Percentiles rank a stretch among this genome's conserved stretches.
These are phyloP conservation scores for Fusarium palustre DNA, from an alignment of 2,329 filamentous ascomycete species.

Conservation along the genomic window DNA sequence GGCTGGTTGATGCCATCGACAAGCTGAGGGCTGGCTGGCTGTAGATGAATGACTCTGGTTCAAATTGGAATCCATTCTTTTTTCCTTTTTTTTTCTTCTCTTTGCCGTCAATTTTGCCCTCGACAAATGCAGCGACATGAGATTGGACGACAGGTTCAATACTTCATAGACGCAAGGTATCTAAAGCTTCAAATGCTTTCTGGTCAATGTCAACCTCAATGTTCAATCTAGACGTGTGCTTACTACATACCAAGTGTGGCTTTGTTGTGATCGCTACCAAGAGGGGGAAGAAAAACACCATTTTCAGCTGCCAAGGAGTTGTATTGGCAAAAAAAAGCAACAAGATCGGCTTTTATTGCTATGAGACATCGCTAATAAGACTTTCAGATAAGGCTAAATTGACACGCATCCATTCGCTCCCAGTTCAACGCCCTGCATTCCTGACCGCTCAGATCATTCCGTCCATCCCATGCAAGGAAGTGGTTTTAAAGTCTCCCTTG, in stretches of 20 bases:
- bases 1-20: neutral
- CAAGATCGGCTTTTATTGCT: neutral
- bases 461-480: neutral
- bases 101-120: neutral
- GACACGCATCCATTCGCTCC: neutral
- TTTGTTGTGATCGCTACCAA: neutral
- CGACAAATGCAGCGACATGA: neutral
- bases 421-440: slow-evolving; percentile 8
- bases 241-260: no score
- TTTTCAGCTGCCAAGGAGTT: neutral
- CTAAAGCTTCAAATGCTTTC: neutral
- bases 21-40: neutral
- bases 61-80: neutral
- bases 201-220: neutral
- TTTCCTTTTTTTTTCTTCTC: neutral
- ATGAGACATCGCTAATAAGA: slow-evolving; percentile 19
- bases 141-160: neutral
- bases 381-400: slow-evolving; percentile 8
- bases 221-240: neutral
- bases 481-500: neutral
- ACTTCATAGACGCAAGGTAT: neutral
- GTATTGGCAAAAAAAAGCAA: neutral
- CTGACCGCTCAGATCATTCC: slow-evolving; percentile 3
- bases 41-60: neutral
- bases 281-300: neutral